These are phyloP conservation scores for Aspergillus mulundensis DNA, from an alignment of 495 filamentous ascomycete genomes.

Conservation along the genomic window DNA sequence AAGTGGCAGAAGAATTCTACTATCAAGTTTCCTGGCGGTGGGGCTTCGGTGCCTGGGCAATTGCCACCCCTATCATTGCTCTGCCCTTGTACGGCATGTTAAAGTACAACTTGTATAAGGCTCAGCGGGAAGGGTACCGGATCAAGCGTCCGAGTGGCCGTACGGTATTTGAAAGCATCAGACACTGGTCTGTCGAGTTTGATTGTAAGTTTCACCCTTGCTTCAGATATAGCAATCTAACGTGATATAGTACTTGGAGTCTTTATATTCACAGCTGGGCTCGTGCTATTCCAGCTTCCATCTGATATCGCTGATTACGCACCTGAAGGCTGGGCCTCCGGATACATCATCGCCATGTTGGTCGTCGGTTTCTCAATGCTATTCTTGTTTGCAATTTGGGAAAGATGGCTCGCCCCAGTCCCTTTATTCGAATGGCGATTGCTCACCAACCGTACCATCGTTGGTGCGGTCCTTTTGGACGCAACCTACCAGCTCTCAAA, in stretches of 20 bases:
- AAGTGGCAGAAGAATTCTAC: constrained; percentile 35
- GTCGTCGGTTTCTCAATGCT: constrained; percentile 53
- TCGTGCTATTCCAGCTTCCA: constrained; percentile 58
- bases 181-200: constrained; percentile 53
- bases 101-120: constrained; percentile 51
- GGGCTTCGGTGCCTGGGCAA: constrained; percentile 55
- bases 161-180: constrained; percentile 33
- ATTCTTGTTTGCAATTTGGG: constrained; percentile 52
- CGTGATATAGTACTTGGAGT: constrained; percentile 43
- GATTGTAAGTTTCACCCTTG: constrained; percentile 38
- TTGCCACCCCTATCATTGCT: constrained; percentile 53
- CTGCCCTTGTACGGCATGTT: constrained; percentile 46
- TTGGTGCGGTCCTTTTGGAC: constrained; percentile 58
- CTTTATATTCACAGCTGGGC: constrained; percentile 51
- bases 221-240: background rate
- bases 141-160: constrained; percentile 34
- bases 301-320: constrained; percentile 50
- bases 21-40: constrained; percentile 48
- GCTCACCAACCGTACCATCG: constrained; percentile 58
- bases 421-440: constrained; percentile 56
- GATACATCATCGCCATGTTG: constrained; percentile 53
- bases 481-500: constrained; percentile 54
- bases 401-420: constrained; percentile 47
- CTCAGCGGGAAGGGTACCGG: constrained; percentile 33
- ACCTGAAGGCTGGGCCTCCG: constrained; percentile 42